Conservation (phyloP, 164 flowering plant species). For the Magnolia sinica region DNA sequence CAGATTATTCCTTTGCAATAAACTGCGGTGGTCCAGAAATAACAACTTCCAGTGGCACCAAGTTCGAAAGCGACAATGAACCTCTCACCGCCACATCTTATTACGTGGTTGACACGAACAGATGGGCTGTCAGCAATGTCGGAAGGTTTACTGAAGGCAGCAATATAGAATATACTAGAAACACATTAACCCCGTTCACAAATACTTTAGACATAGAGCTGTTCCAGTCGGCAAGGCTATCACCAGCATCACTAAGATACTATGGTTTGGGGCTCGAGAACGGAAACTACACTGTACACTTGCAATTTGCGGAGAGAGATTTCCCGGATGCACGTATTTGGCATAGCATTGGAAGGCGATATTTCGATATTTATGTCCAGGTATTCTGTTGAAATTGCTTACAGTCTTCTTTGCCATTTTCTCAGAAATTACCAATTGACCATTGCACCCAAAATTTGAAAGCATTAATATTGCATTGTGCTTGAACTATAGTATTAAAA, state of each 20-base stretch:
- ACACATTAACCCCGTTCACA: conserved; percentile 34
- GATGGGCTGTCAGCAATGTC: conserved; percentile 80
- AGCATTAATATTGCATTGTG: neutral
- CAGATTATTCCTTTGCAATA: conserved; percentile 66
- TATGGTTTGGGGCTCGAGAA: conserved; percentile 81
- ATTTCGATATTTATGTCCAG: conserved; percentile 73
- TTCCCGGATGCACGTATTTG: conserved; percentile 32
- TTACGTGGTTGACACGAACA: conserved; percentile 36
- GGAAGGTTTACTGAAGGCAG: conserved; percentile 43
- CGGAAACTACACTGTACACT: conserved; percentile 60
- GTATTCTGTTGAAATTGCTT: conserved; percentile 21
- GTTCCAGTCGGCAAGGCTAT: conserved; percentile 60
- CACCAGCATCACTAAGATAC: conserved; percentile 75
- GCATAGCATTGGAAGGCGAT: conserved; percentile 67
- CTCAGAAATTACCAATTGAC: neutral
- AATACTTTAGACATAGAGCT: conserved; percentile 57
- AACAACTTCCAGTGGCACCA: conserved; percentile 26
- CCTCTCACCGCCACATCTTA: conserved; percentile 66
- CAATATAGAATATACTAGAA: conserved; percentile 28
- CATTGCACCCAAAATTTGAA: neutral
- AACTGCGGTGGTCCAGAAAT: conserved; percentile 71
- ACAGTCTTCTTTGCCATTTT: neutral
- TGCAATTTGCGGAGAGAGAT: conserved; percentile 62
- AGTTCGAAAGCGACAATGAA: conserved; percentile 50
- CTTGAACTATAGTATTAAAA: neutral